Evolutionary conservation across 495 filamentous ascomycete species (phyloP).

Genomic region (Aspergillus affinis): DNA sequence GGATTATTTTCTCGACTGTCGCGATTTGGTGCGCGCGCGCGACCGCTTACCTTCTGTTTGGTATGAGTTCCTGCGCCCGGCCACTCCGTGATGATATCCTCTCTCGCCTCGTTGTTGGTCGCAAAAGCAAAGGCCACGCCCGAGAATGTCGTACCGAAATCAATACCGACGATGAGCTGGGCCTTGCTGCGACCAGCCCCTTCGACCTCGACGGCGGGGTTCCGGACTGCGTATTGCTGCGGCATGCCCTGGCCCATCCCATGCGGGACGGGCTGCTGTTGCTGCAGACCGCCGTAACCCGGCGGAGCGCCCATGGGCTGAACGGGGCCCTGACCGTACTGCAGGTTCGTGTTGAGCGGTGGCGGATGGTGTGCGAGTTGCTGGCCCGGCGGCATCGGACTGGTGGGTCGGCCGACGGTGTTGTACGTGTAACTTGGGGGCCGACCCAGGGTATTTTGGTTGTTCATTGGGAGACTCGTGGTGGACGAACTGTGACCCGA

Average conservation of each 20-base stretch:
- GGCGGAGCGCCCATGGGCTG: slow-evolving; percentile 53
- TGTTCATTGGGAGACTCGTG: slow-evolving; percentile 54
- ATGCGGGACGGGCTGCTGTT: slow-evolving; percentile 43
- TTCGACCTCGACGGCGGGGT: slow-evolving; percentile 74
- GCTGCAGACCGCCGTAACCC: slow-evolving; percentile 48
- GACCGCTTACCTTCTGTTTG: slow-evolving; percentile 64
- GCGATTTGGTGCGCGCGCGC: background rate
- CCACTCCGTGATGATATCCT: slow-evolving; percentile 81
- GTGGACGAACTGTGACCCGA: slow-evolving; percentile 49
- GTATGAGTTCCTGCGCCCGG: slow-evolving; percentile 75
- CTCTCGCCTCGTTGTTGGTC: slow-evolving; percentile 72
- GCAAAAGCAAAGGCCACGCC: slow-evolving; percentile 79
- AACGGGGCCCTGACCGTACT: slow-evolving; percentile 54
- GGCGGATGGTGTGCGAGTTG: slow-evolving; percentile 70
- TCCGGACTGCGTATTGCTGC: slow-evolving; percentile 47
- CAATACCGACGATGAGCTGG: slow-evolving; percentile 71
- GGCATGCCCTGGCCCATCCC: slow-evolving; percentile 41
- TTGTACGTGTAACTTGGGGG: slow-evolving; percentile 76
- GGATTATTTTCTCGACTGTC: background rate
- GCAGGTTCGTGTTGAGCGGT: slow-evolving; percentile 64
- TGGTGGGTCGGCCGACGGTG: slow-evolving; percentile 57
- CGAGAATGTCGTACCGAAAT: slow-evolving; percentile 77
- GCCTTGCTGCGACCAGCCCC: slow-evolving; percentile 73
- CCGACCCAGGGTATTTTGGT: slow-evolving; percentile 47
- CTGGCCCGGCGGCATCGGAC: slow-evolving; percentile 57